Base-by-base conservation (phyloP, 2,329 filamentous ascomycete genomes). In the Aspergillus thermomutatus region DNA sequence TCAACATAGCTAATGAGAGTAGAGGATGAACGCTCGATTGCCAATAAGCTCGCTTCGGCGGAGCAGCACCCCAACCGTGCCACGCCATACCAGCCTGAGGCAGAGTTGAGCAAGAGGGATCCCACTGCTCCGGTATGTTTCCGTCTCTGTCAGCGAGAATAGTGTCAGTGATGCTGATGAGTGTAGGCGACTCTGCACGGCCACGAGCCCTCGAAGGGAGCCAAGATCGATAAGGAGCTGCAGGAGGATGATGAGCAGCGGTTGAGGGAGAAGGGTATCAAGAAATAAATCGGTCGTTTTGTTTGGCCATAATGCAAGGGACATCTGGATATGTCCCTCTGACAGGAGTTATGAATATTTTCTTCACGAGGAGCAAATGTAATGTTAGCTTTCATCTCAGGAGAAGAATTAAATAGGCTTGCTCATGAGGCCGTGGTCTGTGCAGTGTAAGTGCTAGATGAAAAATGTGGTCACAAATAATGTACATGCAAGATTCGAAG, bases 1-100 rank as follows among this genome's bases (percentile, higher is more conserved):
- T 7, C 31, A 37, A 8, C 31, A 17, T 17, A 37, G 31, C 49
- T 56, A 58, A 55, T 45, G 5, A 37, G 19, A 46, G 28, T 55
- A 77, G 75, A 79, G 72, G 77, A 79, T 55, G 60, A 77, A 60
- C 71, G 77, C 54, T 74, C 73, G 50, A 78, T 79, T 54, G 77
- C 71, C 62, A 79, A 79, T 68, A 72, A 71, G 59, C 73, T 78
- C 53, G 74, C 70, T 10, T 62, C 72, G 4, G 73, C 73, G 58
- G 65, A 56, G 48, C 66, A 66, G 49, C 73, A 70, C 60, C 23
- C 55, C 52, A 66, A 66, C 56, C 64, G 64, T 60, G 69, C 67
- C 60, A 50, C 49, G 31, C 60, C 66, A 5, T 60, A 64, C 43
- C 60, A 78, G 25, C 60, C 65, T 21, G 73, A 77, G 62, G 72